Evolutionary conservation across 2,329 filamentous ascomycete species (phyloP).

Genomic region (Proliferodiscus dingleyae): DNA sequence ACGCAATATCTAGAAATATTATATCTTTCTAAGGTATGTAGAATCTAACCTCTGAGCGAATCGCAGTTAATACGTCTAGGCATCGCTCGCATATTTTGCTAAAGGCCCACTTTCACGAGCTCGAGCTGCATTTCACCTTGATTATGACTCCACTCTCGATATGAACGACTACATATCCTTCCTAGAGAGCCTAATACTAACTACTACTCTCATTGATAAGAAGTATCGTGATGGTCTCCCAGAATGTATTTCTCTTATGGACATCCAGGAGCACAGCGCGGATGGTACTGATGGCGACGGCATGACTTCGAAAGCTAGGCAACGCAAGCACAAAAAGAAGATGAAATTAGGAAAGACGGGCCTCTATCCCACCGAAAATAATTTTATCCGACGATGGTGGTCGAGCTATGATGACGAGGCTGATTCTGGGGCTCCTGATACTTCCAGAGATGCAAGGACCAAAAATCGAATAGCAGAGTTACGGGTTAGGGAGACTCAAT

Average conservation of each 20-base stretch:
- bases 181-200: constrained; percentile 63
- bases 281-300: constrained; percentile 44
- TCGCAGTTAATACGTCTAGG: constrained; percentile 47
- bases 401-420: constrained; percentile 50
- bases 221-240: constrained; percentile 73
- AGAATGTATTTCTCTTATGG: constrained; percentile 52
- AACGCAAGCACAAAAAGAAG: constrained; percentile 55
- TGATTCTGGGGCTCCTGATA: constrained; percentile 38
- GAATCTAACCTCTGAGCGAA: constrained; percentile 31
- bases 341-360: constrained; percentile 64
- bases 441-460: constrained; percentile 45
- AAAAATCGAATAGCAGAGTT: constrained; percentile 61
- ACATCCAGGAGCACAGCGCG: constrained; percentile 44
- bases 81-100: constrained; percentile 76
- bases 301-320: constrained; percentile 39
- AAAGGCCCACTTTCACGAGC: constrained; percentile 76
- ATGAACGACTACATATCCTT: constrained; percentile 63
- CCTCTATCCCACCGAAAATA: constrained; percentile 62
- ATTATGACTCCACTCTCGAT: constrained; percentile 54
- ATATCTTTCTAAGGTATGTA: constrained; percentile 56
- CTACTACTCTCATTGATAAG: constrained; percentile 65
- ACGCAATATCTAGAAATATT: constrained; percentile 55
- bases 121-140: constrained; percentile 63
- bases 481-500: constrained; percentile 69
- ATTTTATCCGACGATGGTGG: constrained; percentile 68